phyloP scores from a whole-genome alignment of 2,329 filamentous ascomycete genomes.

The Raffaelea albimanens region DNA sequence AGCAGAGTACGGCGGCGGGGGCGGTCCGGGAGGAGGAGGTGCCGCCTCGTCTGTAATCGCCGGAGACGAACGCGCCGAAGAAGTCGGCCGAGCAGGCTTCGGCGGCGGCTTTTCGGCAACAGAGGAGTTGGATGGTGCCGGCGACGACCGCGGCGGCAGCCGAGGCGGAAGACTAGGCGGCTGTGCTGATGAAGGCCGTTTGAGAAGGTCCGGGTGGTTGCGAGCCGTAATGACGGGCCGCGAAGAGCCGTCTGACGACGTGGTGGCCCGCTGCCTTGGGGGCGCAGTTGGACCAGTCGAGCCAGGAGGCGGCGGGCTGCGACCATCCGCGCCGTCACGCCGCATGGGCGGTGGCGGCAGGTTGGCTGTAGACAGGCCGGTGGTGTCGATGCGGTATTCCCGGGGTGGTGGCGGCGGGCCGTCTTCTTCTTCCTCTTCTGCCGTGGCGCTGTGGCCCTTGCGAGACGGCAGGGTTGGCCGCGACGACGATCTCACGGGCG shows the following conservation, averaged over 20 bases:
- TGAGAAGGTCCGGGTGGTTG: conserved; percentile 35
- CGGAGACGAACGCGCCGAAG: not conserved
- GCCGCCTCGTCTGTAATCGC: not conserved
- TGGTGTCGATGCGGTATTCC: conserved; percentile 62
- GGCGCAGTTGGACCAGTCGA: conserved; percentile 8
- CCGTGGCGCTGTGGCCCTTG: conserved; percentile 2
- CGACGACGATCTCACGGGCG: conserved; percentile 9
- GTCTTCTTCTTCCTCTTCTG: conserved; percentile 19
- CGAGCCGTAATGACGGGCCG: not conserved
- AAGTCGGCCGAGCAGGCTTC: not conserved
- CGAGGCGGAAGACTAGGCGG: conserved; percentile 29
- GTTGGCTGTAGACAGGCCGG: conserved; percentile 57
- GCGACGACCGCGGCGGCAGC: conserved; percentile 20
- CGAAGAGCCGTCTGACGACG: conserved; percentile 19
- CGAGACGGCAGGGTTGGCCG: conserved; percentile 4
- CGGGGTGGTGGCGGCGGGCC: conserved; percentile 41
- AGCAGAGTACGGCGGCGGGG: not conserved
- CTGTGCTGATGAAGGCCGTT: conserved; percentile 29
- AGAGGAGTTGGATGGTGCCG: conserved; percentile 1
- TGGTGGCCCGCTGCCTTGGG: conserved; percentile 1
- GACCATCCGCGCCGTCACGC: conserved; percentile 28
- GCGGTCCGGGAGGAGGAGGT: not conserved
- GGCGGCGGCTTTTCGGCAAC: conserved; percentile 2
- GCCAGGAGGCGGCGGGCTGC: conserved; percentile 16
- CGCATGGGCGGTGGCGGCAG: conserved; percentile 63